Percentiles rank a stretch among this genome's conserved stretches.
Evolutionary conservation across 1,139 yeast species (phyloP).

Genomic region (Saccharomyces hybrid): DNA sequence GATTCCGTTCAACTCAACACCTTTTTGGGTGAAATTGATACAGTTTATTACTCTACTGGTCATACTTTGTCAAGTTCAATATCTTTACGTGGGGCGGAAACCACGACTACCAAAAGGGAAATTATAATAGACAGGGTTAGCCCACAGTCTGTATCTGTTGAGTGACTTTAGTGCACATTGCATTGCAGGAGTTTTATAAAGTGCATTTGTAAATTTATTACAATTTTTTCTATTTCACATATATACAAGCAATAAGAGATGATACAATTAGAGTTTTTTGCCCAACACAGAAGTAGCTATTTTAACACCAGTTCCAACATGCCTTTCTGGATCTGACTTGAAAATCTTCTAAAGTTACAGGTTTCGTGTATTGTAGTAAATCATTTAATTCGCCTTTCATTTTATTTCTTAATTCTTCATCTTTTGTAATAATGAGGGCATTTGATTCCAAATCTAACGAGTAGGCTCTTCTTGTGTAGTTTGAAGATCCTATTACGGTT

Average conservation of each 20-base stretch:
- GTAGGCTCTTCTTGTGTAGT: constrained; percentile 86
- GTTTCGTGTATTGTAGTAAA: constrained; percentile 46
- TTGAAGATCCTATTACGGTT: constrained; percentile 85
- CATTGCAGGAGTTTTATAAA: neutral
- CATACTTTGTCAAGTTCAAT: constrained; percentile 24
- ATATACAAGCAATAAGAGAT: neutral
- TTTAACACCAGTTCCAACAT: constrained; percentile 51
- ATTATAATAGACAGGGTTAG: neutral
- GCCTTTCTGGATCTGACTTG: constrained; percentile 53
- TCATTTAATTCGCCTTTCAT: constrained; percentile 62
- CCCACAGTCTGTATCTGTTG: neutral
- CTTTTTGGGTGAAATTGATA: constrained; percentile 13
- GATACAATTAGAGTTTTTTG: constrained; percentile 44
- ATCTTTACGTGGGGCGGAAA: constrained; percentile 17
- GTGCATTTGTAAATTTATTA: neutral
- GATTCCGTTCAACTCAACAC: constrained; percentile 22
- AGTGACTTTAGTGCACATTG: neutral
- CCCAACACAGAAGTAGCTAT: constrained; percentile 61
- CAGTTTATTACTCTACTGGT: constrained; percentile 14
- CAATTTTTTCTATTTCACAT: neutral
- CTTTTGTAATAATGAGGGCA: constrained; percentile 68
- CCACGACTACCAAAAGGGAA: constrained; percentile 18
- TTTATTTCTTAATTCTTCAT: constrained; percentile 45
- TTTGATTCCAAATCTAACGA: constrained; percentile 82
- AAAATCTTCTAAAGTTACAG: constrained; percentile 52